Conservation (phyloP, 495 filamentous ascomycete species). For the Xylaria scruposa region DNA sequence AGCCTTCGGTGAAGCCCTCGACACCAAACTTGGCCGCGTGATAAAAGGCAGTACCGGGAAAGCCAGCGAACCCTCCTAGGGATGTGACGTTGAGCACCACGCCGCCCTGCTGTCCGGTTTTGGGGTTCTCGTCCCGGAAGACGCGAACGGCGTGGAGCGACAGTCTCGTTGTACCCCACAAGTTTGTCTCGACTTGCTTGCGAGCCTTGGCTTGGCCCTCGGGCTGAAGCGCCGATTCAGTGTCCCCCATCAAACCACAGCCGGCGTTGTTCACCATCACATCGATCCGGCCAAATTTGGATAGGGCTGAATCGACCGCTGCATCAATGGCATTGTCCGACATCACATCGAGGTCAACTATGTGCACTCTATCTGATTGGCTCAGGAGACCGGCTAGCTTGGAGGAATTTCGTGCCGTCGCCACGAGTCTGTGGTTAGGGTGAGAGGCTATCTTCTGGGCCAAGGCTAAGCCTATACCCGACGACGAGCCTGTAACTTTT, state of each 20-base stretch:
- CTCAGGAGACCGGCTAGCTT: conserved; percentile 43
- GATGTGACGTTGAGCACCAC: conserved; percentile 59
- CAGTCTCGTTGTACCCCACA: conserved; percentile 53
- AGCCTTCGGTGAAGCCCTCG: conserved; percentile 60
- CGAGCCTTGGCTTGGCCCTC: conserved; percentile 38
- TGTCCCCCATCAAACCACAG: conserved; percentile 48
- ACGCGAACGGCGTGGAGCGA: conserved; percentile 51
- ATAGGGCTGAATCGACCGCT: conserved; percentile 43
- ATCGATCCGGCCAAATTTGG: conserved; percentile 53
- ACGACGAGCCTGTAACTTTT: conserved; percentile 54
- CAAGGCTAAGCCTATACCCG: conserved; percentile 49
- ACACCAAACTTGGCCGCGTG: conserved; percentile 61
- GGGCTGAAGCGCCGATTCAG: conserved; percentile 48
- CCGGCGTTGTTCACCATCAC: conserved; percentile 41
- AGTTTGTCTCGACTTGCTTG: conserved; percentile 54
- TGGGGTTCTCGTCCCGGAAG: conserved; percentile 48
- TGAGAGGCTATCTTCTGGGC: conserved; percentile 43
- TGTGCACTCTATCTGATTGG: conserved; percentile 1
- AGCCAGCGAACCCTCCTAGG: conserved; percentile 54
- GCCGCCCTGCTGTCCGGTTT: conserved; percentile 48
- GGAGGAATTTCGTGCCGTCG: conserved; percentile 47
- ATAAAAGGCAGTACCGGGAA: conserved; percentile 57
- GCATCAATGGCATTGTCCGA: conserved; percentile 43
- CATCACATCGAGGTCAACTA: conserved; percentile 10
- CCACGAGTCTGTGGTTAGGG: conserved; percentile 49